Evolutionary conservation across 2,329 filamentous ascomycete species (phyloP), one percentile per base, ranked within the genome.

Genomic region (Biscogniauxia mediterranea): DNA sequence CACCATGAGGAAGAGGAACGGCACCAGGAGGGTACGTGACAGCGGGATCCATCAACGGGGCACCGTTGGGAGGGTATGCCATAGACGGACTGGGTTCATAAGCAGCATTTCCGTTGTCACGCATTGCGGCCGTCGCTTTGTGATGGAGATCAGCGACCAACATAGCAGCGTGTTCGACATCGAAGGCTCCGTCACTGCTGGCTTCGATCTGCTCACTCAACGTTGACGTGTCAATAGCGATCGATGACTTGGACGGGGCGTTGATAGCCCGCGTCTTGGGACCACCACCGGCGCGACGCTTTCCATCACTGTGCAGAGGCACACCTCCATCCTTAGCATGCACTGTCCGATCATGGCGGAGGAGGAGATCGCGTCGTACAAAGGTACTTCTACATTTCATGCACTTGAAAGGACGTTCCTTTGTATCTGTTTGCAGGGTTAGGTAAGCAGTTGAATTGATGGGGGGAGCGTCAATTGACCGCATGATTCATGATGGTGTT

Each of bases 341-440:
- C 66, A 99, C 95, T 67, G 95, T 99, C 73, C 95, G 91, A 79
- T 99, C 95, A 81, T 99, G 95, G 77, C 95, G 91, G 69, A 99
- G 88, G 57, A 99, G 88, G 65, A 99, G 85, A 80, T 99, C 95
- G 79, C 95, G 92, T 76, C 95, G 92, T 71, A 99, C 95, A 76
- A 99, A 99, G 64, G 95, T 99, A 83, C 93, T 97, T 74, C 93
- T 87, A 79, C 95, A 99, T 81, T 99, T 99, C 82, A 92, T 85
- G 80, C 95, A 99, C 78, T 98, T 98, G 85, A 99, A 99, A 46
- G 95, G 95, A 66, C 95, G 89, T 79, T 98, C 95, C 80, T 99
- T 99, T 67, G 95, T 99, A 78, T 98, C 94, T 98, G 78, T 64
- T 60, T 56, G 60, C 58, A 55, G 55, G 55, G 56, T 64, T n/a